Conservation (phyloP, 257 asterid genomes). For the Solanum lycopersicoides region DNA sequence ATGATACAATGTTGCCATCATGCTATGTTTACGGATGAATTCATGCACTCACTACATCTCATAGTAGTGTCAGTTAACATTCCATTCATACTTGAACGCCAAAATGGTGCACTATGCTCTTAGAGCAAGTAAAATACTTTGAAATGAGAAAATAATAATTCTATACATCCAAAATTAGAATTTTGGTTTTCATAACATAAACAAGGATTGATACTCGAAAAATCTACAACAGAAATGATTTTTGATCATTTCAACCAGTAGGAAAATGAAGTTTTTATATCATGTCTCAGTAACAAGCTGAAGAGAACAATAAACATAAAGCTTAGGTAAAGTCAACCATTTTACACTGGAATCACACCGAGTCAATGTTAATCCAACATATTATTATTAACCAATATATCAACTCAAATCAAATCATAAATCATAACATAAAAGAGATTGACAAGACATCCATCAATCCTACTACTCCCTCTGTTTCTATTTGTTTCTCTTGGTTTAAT, state of each 20-base stretch:
- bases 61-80: neutral
- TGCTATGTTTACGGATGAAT: neutral
- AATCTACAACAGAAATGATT: neutral
- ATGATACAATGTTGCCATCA: neutral
- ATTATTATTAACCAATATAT: neutral
- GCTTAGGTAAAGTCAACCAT: neutral
- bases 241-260: neutral
- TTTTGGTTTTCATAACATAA: neutral
- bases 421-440: neutral
- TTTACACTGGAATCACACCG: neutral
- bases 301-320: neutral
- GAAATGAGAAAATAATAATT: neutral
- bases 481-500: neutral
- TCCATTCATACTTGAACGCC: neutral
- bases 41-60: neutral
- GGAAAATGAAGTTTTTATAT: neutral
- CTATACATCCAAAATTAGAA: neutral
- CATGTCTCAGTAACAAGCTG: neutral
- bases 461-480: neutral
- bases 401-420: neutral
- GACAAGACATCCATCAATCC: neutral
- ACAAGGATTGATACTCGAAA: neutral
- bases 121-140: neutral
- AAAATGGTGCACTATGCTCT: neutral
- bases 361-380: neutral